Base-by-base conservation (phyloP, 768 basidiomycete genomes). In the Sporobolomyces pararoseus region DNA sequence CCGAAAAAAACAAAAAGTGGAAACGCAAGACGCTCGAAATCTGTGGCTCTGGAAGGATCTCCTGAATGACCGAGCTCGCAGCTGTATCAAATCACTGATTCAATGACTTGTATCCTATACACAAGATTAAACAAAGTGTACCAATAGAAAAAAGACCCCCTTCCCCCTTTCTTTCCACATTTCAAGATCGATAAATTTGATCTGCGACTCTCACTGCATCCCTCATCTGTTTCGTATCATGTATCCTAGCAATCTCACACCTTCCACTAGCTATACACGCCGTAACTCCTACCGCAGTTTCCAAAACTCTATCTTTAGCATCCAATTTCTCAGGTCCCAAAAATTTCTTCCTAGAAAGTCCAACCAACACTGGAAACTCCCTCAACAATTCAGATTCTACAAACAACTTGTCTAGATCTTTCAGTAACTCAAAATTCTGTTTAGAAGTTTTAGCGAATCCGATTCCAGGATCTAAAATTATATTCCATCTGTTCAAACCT, bases 361-460 rank as follows among this genome's bases (percentile, higher is more conserved):
- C 92, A 32, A 95, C 84, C 7, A 98, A 82, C 19, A 80, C 57
- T 0, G 82, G 81, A 85, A 77, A 87, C 85, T 44, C 66, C 13
- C 31, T 25, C 13, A 76, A 37, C 21, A 66, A 37, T 9, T 19
- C 12, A 16, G 53, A 63, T 50, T 54, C 72, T 53, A 70, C 73
- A 53, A 74, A n/a, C 49, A 90, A 62, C 17, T 78, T 57, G 70
- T 78, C 25, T 77, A 83, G 59, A 81, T 83, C 74, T 14, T 87
- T 83, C 57, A 98, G 78, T 16, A 95, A 75, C 70, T 83, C 82
- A 39, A 91, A 72, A 79, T 95, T 94, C 7, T 84, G 90, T 34
- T 86, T 83, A 3, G 87, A 78, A 0, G 86, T 84, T 80, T 97
- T 97, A 79, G 93, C 95, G 79, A 97, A 99, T 39, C 96, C 95